A percentile compares a stretch with the other conserved stretches of the same genome.
phyloP scores from a whole-genome alignment of 2,329 filamentous ascomycete genomes.

The Colletotrichum higginsianum region DNA sequence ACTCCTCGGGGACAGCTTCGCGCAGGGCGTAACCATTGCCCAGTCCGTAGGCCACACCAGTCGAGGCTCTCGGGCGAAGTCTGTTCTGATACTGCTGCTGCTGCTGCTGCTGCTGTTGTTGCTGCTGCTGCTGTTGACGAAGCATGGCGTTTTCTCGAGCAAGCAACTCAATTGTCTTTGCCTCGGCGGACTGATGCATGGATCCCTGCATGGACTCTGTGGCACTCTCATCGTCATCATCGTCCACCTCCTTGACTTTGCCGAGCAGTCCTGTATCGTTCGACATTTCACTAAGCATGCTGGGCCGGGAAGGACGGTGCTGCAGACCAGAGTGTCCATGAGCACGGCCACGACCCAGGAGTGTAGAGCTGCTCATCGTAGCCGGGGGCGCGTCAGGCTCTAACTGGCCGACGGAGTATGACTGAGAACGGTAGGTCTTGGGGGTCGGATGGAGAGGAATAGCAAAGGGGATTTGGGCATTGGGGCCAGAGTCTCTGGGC shows the following conservation, averaged over 20 bases:
- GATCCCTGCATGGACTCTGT: constrained; percentile 68
- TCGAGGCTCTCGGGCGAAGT: constrained; percentile 72
- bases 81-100: constrained; percentile 67
- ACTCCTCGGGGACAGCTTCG: constrained; percentile 74
- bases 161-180: constrained; percentile 75
- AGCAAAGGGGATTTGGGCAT: constrained; percentile 83
- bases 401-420: constrained; percentile 93
- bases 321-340: constrained; percentile 77
- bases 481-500: constrained; percentile 67
- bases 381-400: constrained; percentile 74
- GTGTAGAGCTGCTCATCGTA: constrained; percentile 62
- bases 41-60: constrained; percentile 66
- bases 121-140: constrained; percentile 67
- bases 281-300: constrained; percentile 81
- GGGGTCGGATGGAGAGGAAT: constrained; percentile 91
- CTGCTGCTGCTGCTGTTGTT: constrained; percentile 61
- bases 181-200: constrained; percentile 69
- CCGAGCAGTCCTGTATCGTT: constrained; percentile 74
- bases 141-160: constrained; percentile 75
- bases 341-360: constrained; percentile 66
- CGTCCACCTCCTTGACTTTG: constrained; percentile 80
- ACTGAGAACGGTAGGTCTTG: constrained; percentile 95
- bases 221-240: constrained; percentile 74
- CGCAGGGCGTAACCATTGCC: constrained; percentile 73
- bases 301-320: constrained; percentile 84